Conservation (phyloP, 768 basidiomycete genomes). For the Rhodotorula graminis region DNA sequence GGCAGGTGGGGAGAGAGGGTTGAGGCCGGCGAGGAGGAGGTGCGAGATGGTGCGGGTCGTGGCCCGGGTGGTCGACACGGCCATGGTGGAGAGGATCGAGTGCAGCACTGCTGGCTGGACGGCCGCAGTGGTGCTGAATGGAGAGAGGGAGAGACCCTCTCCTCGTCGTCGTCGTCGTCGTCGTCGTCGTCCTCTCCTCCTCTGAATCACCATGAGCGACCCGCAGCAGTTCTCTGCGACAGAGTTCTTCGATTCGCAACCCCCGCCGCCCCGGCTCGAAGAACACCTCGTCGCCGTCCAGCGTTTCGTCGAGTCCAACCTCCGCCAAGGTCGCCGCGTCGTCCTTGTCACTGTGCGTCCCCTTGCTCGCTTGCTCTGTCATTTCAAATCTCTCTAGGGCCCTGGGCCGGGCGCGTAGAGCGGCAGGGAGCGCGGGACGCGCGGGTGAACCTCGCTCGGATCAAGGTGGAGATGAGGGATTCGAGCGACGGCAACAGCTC, state of each 20-base stretch:
- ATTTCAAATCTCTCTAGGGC: too few species aligned
- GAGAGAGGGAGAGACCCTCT: background rate
- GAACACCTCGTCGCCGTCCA: slow-evolving; percentile 62
- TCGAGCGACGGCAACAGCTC: background rate
- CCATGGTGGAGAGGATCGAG: background rate
- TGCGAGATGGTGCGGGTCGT: slow-evolving; percentile 17
- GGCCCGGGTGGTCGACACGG: background rate
- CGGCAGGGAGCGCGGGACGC: too few species aligned
- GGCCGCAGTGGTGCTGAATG: background rate
- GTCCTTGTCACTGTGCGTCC: slow-evolving; percentile 84
- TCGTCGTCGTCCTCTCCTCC: too few species aligned
- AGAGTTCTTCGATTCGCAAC: slow-evolving; percentile 82
- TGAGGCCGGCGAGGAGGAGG: slow-evolving; percentile 32
- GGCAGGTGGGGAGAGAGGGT: slow-evolving; percentile 26
- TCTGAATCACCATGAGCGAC: background rate
- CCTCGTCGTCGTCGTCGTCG: background rate
- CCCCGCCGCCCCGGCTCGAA: slow-evolving; percentile 67
- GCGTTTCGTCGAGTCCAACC: slow-evolving; percentile 67
- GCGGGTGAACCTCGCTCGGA: background rate
- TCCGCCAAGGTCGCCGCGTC: slow-evolving; percentile 62
- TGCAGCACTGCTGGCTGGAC: too few species aligned
- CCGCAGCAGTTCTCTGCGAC: slow-evolving; percentile 49
- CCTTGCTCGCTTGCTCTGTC: background rate
- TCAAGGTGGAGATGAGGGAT: background rate
- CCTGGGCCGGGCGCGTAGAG: too few species aligned